Evolutionary conservation across 2,329 filamentous ascomycete genomes (phyloP), one percentile per base, ranked within the genome.

Genomic region (Coniosporium tulheliwenetii): DNA sequence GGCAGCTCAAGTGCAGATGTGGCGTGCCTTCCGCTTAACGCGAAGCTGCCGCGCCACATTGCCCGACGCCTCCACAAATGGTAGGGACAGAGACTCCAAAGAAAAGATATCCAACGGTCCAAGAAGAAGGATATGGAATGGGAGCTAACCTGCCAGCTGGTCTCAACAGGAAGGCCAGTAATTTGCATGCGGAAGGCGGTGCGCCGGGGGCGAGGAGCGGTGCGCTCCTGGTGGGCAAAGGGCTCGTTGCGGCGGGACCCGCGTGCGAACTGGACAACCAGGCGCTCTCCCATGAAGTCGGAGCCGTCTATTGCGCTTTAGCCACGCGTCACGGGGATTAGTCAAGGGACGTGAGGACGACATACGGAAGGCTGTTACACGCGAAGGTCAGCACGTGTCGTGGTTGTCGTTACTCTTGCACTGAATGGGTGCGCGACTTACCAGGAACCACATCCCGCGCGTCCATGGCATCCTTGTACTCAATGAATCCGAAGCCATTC

Each of bases 401-500:
- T 40, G 16, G 36, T 14, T 37, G 10, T n/a, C 8, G 36, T 37
- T 29, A 10, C 12, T 30, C 36, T 38, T 40, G 40, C 43, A 46
- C 32, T 45, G 40, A 30, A 38, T 33, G 36, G 39, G 37, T 37
- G 44, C 39, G 44, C 45, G 47, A 57, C 80, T 69, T 76, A 95
- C 91, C 89, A 65, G 91, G 91, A 57, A 98, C 91, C 49, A 98
- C 87, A 67, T 98, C 91, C 59, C 89, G 83, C 52, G 91, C 91
- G 68, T 98, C 91, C 82, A 95, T 85, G 44, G 86, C 79, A 68
- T 96, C 91, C 65, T 95, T 93, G 66, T 96, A 98, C 65, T 98
- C 91, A 61, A 98, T 94, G 71, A 98, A 98, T 61, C 91, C 91
- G 60, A 98, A 98, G 57, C 91, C 91, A 61, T 94, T 96, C 91